These are phyloP conservation scores for Skeletonema marinoi DNA, from an alignment of 108 stramenopile genomes.

Conservation along the genomic window DNA sequence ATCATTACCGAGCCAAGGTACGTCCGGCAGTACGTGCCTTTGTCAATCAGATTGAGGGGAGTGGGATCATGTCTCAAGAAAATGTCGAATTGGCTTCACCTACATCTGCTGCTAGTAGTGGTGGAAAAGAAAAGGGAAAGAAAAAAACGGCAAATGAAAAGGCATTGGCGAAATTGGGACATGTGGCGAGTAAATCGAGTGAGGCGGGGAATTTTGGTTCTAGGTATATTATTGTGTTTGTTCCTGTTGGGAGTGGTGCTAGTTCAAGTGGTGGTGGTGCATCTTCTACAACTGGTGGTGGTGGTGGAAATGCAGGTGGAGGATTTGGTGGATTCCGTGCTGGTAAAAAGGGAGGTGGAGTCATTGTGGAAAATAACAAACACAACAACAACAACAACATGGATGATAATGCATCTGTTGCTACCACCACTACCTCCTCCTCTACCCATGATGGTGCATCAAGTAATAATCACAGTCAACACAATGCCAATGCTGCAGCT, in stretches of 20 bases:
- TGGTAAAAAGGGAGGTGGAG: slow-evolving; percentile 27
- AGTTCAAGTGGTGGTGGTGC: neutral
- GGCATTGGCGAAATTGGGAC: slow-evolving; percentile 23
- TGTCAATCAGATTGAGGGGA: slow-evolving; percentile 77
- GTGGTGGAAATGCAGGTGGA: slow-evolving; percentile 17
- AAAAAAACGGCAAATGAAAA: slow-evolving; percentile 33
- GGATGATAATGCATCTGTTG: slow-evolving; percentile 8
- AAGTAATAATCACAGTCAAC: neutral
- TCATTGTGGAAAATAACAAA: neutral
- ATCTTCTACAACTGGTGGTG: neutral
- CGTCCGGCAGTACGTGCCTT: slow-evolving; percentile 77
- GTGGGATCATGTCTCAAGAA: slow-evolving; percentile 25
- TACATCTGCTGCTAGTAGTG: neutral
- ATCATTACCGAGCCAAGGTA: slow-evolving; percentile 78
- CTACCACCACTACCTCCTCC: slow-evolving; percentile 4
- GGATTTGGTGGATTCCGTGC: slow-evolving; percentile 46
- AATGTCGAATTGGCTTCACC: neutral
- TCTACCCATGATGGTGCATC: slow-evolving; percentile 3
- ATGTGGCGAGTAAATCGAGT: slow-evolving; percentile 10
- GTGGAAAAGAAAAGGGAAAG: slow-evolving; percentile 1
- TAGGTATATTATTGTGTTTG: slow-evolving; percentile 72
- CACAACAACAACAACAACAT: neutral
- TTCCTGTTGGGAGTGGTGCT: slow-evolving; percentile 39
- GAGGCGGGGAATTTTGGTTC: slow-evolving; percentile 51
- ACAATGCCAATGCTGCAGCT: slow-evolving; percentile 12